Evolutionary conservation across 495 filamentous ascomycete species (phyloP).

Genomic region (Achaetomiella virescens): DNA sequence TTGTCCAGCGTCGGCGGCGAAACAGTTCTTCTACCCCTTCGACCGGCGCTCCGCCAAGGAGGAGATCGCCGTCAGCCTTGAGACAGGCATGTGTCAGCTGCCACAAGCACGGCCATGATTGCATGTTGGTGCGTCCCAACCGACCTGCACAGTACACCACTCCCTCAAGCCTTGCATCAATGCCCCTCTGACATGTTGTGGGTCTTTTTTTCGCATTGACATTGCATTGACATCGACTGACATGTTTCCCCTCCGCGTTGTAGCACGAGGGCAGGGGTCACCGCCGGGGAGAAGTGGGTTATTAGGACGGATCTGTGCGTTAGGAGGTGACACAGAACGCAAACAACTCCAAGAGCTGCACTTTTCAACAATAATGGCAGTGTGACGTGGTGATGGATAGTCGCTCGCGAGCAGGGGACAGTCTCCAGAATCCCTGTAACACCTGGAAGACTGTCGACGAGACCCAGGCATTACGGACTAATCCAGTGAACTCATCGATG

Average conservation of each 20-base stretch:
- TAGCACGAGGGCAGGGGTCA: conserved; percentile 75
- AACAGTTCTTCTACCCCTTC: conserved; percentile 85
- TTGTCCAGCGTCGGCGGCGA: conserved; percentile 61
- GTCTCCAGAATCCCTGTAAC: no score
- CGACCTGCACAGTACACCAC: no score
- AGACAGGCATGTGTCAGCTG: conserved; percentile 76
- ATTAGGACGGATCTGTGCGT: conserved; percentile 83
- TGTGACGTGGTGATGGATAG: no score
- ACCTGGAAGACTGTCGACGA: no score
- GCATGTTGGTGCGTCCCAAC: conserved; percentile 54
- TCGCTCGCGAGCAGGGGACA: no score
- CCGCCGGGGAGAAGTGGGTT: conserved; percentile 85
- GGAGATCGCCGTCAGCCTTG: conserved; percentile 60
- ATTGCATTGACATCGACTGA: background rate
- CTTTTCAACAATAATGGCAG: no score
- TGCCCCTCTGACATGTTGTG: background rate
- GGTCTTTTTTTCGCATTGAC: background rate
- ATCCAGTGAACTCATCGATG: no score
- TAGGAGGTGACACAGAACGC: conserved; percentile 22
- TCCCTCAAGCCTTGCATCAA: no score
- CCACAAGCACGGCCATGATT: conserved; percentile 86
- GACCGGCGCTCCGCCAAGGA: conserved; percentile 52
- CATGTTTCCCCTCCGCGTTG: background rate
- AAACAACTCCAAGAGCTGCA: background rate
- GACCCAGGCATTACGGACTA: no score